Evolutionary conservation across 768 basidiomycete genomes (phyloP), one percentile per base, ranked within the genome.

Genomic region (Mrakia blollopis): DNA sequence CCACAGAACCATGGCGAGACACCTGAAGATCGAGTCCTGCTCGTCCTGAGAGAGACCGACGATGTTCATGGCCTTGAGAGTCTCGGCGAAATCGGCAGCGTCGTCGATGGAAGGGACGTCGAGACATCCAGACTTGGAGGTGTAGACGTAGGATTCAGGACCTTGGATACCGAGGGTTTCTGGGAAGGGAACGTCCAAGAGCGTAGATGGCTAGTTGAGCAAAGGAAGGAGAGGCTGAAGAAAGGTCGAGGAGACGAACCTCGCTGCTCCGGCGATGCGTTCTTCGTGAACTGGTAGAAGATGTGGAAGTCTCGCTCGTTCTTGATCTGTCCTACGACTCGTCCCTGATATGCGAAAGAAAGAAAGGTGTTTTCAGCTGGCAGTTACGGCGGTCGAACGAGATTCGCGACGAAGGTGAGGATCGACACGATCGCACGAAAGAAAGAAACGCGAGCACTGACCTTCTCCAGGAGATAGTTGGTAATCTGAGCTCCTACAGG

Each of bases 281-380:
- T 94, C 83, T 98, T 99, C 37, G 97, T 98, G 84, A 98, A 97
- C 82, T 99, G 97, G 84, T 98, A 99, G 86, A 99, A 98, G 78
- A 99, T 95, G 82, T 99, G 97, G 84, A 98, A 98, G 83, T 97
- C 92, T 78, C 97, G 89, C 84, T 99, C 97, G 80, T 92, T 91
- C 83, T 93, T 91, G 74, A 98, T 92, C 82, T 99, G 97, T 47
- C 95, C 94, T 16, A 98, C 95, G 18, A 98, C 93, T 78, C 86
- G 85, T 65, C 82, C 82, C 84, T 84, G 77, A 1, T 0, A 10
- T 73, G 71, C 13, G 13, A 67, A 39, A 44, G 71, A 32, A 65
- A 54, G 32, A 30, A 37, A 16, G 63, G n/a, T n/a, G n/a, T n/a
- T n/a, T n/a, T 23, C n/a, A 25, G 57, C 28, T 41, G 28, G 30